Evolutionary conservation across 108 stramenopile genomes (phyloP), one percentile per base, ranked within the genome.

Genomic region (Fragilariopsis cylindrus): DNA sequence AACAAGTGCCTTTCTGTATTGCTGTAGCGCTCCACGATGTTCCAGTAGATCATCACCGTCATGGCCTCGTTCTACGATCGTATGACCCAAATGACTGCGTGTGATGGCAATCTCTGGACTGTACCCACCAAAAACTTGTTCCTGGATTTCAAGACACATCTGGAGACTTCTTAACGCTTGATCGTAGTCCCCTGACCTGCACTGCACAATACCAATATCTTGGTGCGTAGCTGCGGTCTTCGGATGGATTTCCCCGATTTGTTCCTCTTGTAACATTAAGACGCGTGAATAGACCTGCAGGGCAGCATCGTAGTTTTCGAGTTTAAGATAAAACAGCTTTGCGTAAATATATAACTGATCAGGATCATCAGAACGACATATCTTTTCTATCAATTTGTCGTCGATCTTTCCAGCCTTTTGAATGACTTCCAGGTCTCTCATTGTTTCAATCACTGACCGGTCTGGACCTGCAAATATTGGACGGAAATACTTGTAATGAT

Each of bases 41-140:
- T 81, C 73, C 62, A 76, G 48, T 63, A 75, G 49, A 47, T 78
- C 76, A 15, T 75, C 65, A 47, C 70, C 72, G 48, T 74, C 83
- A 45, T 72, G 67, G 12, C 79, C 83, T 46, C 77, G 77, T 15
- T 68, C 41, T 16, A 77, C 71, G 54, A 78, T 74, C 39, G 77
- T 75, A 48, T 73, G 58, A 7, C 79, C 79, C 15, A 80, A 63
- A 54, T 69, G 79, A 48, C 79, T 80, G 39, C 79, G 79, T 5
- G 79, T 80, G 54, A 80, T 75, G 11, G 83, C 83, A 65, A 78
- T 80, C 60, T 78, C 77, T 19, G 83, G 76, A 49, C 74, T 72
- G 60, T 81, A 75, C 5, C 47, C 52, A 57, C 79, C 76, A 68
- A 81, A 75, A 18, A 78, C 64, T 50, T 78, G 65, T 63, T 78